phyloP scores from a whole-genome alignment of 305 asterid species.

The Fraxinus sp. region DNA sequence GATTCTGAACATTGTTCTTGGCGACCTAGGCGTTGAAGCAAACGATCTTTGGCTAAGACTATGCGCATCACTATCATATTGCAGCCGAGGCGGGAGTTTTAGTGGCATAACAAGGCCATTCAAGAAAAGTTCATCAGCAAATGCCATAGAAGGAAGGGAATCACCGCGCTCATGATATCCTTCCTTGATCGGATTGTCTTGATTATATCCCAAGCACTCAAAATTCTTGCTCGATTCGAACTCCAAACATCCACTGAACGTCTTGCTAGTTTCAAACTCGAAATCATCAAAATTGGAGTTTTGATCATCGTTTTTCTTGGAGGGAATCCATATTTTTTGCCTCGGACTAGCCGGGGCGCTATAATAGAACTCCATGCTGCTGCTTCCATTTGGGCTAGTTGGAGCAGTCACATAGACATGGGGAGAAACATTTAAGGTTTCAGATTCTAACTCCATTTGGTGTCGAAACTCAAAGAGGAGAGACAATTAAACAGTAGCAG shows the following conservation, averaged over 20 bases:
- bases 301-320: neutral
- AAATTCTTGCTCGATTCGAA: slow-evolving; percentile 19
- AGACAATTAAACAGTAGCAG: slow-evolving; percentile 26
- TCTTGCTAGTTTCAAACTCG: slow-evolving; percentile 60
- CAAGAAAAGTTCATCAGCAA: slow-evolving; percentile 44
- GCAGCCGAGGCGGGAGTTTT: slow-evolving; percentile 79
- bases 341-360: slow-evolving; percentile 65
- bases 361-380: slow-evolving; percentile 36
- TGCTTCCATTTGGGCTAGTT: slow-evolving; percentile 37
- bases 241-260: slow-evolving; percentile 23
- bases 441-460: slow-evolving; percentile 35
- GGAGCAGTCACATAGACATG: slow-evolving; percentile 51
- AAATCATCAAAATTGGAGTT: slow-evolving; percentile 40
- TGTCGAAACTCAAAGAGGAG: neutral
- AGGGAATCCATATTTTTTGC: neutral
- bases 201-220: slow-evolving; percentile 19
- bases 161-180: slow-evolving; percentile 31
- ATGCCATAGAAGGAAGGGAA: slow-evolving; percentile 62
- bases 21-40: slow-evolving; percentile 40
- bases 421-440: slow-evolving; percentile 29
- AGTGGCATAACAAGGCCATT: slow-evolving; percentile 77
- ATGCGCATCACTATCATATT: slow-evolving; percentile 24
- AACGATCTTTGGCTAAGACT: slow-evolving; percentile 31
- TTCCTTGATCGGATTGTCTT: neutral
- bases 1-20: slow-evolving; percentile 37